phyloP scores from a whole-genome alignment of 1,284 basidiomycete species.

The Pisolithus thermaeus region DNA sequence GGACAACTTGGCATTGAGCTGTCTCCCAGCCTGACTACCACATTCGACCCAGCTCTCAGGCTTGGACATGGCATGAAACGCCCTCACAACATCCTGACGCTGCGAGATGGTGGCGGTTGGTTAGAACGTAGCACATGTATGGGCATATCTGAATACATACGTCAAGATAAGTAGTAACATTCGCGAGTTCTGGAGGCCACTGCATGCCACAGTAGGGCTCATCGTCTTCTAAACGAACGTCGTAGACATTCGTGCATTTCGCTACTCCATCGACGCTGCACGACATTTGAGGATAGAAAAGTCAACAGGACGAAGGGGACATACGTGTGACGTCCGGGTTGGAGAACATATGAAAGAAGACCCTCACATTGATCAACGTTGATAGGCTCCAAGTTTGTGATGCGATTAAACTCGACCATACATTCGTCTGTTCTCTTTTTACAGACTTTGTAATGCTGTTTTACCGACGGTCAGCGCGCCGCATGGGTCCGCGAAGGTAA shows the following conservation, averaged over 20 bases:
- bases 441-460: conserved; percentile 56
- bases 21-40: conserved; percentile 57
- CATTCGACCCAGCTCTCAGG: conserved; percentile 91
- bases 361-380: conserved; percentile 60
- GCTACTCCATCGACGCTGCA: conserved; percentile 62
- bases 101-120: conserved; percentile 26
- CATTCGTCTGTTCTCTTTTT: conserved; percentile 67
- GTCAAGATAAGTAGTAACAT: conserved; percentile 75
- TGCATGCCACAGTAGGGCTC: conserved; percentile 95
- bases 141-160: conserved; percentile 41
- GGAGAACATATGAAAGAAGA: conserved; percentile 59
- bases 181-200: conserved; percentile 89
- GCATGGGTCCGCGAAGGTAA: neutral
- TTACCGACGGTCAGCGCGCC: neutral
- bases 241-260: conserved; percentile 94
- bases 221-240: conserved; percentile 82
- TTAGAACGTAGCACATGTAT: neutral
- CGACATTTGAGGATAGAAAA: conserved; percentile 1
- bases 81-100: conserved; percentile 74
- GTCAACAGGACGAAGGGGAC: conserved; percentile 20
- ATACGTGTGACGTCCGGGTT: conserved; percentile 60
- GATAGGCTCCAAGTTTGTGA: conserved; percentile 52
- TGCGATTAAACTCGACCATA: conserved; percentile 44
- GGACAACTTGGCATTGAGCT: conserved; percentile 55
- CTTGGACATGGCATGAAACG: conserved; percentile 80